These are phyloP conservation scores for Alternaria burnsii DNA, from an alignment of 2,329 filamentous ascomycete species.

Conservation along the genomic window DNA sequence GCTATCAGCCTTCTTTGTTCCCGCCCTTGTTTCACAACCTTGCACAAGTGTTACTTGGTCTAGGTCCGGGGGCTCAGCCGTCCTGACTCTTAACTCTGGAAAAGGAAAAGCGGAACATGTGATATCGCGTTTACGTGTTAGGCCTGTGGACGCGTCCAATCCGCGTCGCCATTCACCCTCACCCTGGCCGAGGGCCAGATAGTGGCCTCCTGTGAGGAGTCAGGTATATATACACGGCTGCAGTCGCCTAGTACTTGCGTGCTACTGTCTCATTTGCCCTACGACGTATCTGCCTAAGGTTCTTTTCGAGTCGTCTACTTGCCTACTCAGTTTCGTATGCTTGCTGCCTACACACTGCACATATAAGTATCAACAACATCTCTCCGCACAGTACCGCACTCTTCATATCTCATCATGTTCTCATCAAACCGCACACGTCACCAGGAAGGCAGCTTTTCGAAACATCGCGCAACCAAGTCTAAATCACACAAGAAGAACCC, in stretches of 20 bases:
- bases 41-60: constrained; percentile 37
- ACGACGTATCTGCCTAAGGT: constrained; percentile 45
- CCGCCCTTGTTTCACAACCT: constrained; percentile 42
- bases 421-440: constrained; percentile 45
- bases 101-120: constrained; percentile 41
- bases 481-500: constrained; percentile 50
- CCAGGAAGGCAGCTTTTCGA: constrained; percentile 49
- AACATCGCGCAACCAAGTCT: constrained; percentile 51
- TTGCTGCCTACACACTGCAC: constrained; percentile 41
- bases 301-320: constrained; percentile 28
- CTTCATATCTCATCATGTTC: constrained; percentile 41
- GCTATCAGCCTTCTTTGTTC: constrained; percentile 34
- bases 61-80: constrained; percentile 31
- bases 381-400: constrained; percentile 18
- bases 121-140: constrained; percentile 49
- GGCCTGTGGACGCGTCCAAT: constrained; percentile 46
- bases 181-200: constrained; percentile 38
- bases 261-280: constrained; percentile 36
- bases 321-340: constrained; percentile 34
- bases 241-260: constrained; percentile 36
- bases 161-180: constrained; percentile 38
- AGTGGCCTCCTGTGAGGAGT: constrained; percentile 42
- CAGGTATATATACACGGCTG: constrained; percentile 46
- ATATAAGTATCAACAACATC: constrained; percentile 41
- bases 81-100: constrained; percentile 38